A percentile compares a stretch with the other conserved stretches of the same genome.
These are phyloP conservation scores for Tirmania nivea DNA, from an alignment of 495 filamentous ascomycete genomes.

Conservation along the genomic window DNA sequence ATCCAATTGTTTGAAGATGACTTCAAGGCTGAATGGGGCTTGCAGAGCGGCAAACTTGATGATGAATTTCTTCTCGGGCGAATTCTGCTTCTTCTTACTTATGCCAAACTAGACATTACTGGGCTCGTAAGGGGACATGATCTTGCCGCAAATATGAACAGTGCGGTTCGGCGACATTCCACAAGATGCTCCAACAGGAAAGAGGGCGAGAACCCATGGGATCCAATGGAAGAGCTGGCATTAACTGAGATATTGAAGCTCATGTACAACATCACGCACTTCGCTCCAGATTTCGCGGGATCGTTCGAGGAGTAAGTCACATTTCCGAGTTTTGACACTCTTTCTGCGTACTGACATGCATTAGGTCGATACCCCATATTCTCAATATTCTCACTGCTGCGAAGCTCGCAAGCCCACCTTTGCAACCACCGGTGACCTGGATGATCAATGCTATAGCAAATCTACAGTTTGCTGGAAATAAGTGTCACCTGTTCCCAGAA, in stretches of 20 bases:
- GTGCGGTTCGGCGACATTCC: neutral
- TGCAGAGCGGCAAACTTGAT: constrained; percentile 45
- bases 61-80: constrained; percentile 75
- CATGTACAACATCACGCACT: constrained; percentile 66
- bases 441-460: constrained; percentile 66
- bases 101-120: constrained; percentile 47
- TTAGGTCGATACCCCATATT: constrained; percentile 40
- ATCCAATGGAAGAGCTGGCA: constrained; percentile 48
- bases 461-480: constrained; percentile 35
- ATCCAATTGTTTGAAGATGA: neutral
- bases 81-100: constrained; percentile 71
- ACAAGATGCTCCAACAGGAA: neutral
- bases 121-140: constrained; percentile 45
- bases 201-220: constrained; percentile 22
- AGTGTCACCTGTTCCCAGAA: constrained; percentile 41
- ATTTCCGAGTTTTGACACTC: neutral
- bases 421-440: constrained; percentile 37
- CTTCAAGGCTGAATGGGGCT: neutral
- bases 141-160: constrained; percentile 25
- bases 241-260: constrained; percentile 70
- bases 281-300: constrained; percentile 29
- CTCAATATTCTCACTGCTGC: constrained; percentile 45
- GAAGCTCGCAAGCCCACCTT: constrained; percentile 32
- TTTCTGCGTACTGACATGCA: neutral
- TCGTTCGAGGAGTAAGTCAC: constrained; percentile 2